These are phyloP conservation scores for Dryas octopetala DNA, from an alignment of 306 rosid genomes.

Conservation along the genomic window DNA sequence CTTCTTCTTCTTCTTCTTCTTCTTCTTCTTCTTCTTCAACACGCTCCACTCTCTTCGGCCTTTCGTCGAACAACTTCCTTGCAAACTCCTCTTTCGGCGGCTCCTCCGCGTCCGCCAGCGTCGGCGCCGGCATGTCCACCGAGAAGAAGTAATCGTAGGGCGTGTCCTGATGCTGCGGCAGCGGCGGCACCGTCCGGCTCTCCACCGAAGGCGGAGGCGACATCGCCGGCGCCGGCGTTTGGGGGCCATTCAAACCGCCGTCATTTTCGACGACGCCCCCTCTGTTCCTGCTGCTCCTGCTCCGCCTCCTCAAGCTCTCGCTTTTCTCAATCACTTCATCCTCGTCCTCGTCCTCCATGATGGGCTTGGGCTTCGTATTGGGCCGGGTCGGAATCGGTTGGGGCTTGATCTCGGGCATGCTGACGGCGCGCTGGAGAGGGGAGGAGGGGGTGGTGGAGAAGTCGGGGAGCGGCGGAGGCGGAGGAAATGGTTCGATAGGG, in stretches of 20 bases:
- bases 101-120: conserved; percentile 44
- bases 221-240: conserved; percentile 39
- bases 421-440: conserved; percentile 56
- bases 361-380: conserved; percentile 34
- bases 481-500: conserved; percentile 28
- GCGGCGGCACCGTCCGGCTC: conserved; percentile 26
- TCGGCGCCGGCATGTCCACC: conserved; percentile 50
- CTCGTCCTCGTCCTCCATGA: conserved; percentile 51
- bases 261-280: conserved; percentile 31
- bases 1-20: neutral
- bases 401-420: conserved; percentile 74
- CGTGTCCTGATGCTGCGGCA: conserved; percentile 37
- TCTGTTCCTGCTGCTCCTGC: conserved; percentile 35
- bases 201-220: conserved; percentile 21
- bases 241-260: conserved; percentile 29
- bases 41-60: conserved; percentile 39
- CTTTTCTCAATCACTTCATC: conserved; percentile 47
- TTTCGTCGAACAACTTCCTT: conserved; percentile 36
- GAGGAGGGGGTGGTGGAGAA: conserved; percentile 15
- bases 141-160: conserved; percentile 66
- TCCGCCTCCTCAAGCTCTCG: conserved; percentile 36
- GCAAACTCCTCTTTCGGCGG: conserved; percentile 38
- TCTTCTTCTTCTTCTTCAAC: conserved; percentile 18
- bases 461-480: conserved; percentile 51
- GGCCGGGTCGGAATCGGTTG: conserved; percentile 14